Evolutionary conservation across 164 flowering plant genomes (phyloP), one percentile per base, ranked within the genome.

Genomic region (Brasenia schreberi): DNA sequence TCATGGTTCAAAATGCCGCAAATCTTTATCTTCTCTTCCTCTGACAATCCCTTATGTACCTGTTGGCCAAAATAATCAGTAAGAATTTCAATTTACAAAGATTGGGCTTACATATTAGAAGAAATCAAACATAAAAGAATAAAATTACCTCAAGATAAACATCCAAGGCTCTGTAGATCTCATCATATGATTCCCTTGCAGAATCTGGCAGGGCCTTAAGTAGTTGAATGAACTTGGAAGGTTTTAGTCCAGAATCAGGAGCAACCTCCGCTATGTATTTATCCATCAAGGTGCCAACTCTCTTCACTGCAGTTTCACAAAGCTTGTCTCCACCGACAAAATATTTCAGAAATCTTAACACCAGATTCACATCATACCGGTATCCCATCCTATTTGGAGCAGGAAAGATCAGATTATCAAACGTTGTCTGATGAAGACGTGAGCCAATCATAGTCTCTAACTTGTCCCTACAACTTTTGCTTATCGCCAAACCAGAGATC

Each of bases 391-490:
- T 80, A 1, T 3, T 64, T 9, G 88, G 87, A 59, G 96, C 78
- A 42, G 88, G 92, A 67, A 88, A 58, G 18, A 93, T 92, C 66
- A 93, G 77, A 79, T 83, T 72, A 70, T 90, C 94, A 53, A 88
- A 27, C 5, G 85, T 82, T 49, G 90, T 89, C 77, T 79, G 85
- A 77, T 93, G 92, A 65, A 90, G 65, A 67, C 68, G 81, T 4
- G 77, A 74, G 59, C 98, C 96, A 27, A 93, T 88, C 82, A 88
- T 78, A 23, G 60, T 70, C 76, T 88, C 98, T 18, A 93, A 69
- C 69, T 68, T 82, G 67, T 67, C 64, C 72, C 73, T 85, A 66
- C 78, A 62, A 45, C 69, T 14, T 59, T 75, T 81, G 71, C 76
- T 80, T 27, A 86, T 58, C 33, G 78, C 83, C 71, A 81, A 43